A percentile compares a stretch with the other conserved stretches of the same genome.
phyloP scores from a whole-genome alignment of 2,329 filamentous ascomycete species.

The Sporothrix humicola region DNA sequence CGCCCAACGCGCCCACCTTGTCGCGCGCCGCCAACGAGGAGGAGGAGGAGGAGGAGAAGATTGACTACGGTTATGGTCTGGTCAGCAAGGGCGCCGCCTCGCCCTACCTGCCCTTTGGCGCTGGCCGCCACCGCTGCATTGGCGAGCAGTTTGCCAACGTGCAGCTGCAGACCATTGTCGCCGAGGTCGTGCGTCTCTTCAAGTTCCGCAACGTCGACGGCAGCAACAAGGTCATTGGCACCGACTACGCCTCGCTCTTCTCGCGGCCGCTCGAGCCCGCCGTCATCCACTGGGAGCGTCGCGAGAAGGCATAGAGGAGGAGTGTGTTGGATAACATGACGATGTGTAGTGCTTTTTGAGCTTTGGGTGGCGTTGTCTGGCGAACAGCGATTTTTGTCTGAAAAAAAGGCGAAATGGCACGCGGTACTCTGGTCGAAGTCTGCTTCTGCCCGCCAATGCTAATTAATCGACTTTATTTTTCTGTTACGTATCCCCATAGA shows the following conservation, averaged over 20 bases:
- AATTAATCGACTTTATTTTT: conserved; percentile 25
- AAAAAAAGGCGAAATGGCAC: not conserved
- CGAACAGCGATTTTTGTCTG: not conserved
- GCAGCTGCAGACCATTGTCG: conserved; percentile 85
- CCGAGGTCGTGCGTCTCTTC: conserved; percentile 76
- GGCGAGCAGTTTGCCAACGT: conserved; percentile 96
- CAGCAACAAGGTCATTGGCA: conserved; percentile 69
- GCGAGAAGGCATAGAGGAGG: conserved; percentile 50
- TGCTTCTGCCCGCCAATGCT: conserved; percentile 15
- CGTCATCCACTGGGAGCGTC: conserved; percentile 75
- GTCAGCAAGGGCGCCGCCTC: conserved; percentile 89
- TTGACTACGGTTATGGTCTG: conserved; percentile 92
- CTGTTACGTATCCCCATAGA: conserved; percentile 22
- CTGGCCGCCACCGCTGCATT: conserved; percentile 91
- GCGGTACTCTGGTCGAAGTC: conserved; percentile 11
- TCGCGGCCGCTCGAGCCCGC: conserved; percentile 74
- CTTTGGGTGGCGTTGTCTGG: not conserved
- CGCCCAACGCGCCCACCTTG: conserved; percentile 58
- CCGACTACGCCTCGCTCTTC: conserved; percentile 73
- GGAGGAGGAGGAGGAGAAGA: conserved; percentile 72
- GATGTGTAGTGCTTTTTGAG: not conserved
- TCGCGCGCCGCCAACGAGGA: conserved; percentile 51
- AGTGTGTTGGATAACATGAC: conserved; percentile 1
- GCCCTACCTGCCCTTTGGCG: conserved; percentile 93
- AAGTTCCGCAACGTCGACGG: conserved; percentile 79